A percentile compares a stretch with the other conserved stretches of the same genome.
These are phyloP conservation scores for Zygoascus flipseniorum DNA, from an alignment of 805 yeast species.

Conservation along the genomic window DNA sequence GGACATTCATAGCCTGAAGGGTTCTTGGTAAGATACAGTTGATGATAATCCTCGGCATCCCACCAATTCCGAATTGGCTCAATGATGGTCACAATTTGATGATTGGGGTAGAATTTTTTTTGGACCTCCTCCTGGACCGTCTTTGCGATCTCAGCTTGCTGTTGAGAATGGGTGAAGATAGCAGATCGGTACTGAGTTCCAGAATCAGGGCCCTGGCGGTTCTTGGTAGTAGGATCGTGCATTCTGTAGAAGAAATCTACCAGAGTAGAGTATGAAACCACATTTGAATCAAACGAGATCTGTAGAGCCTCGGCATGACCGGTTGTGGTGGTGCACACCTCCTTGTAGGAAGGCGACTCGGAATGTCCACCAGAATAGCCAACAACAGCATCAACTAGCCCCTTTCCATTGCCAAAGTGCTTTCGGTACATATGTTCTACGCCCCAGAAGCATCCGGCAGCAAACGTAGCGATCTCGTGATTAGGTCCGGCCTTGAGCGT, in stretches of 20 bases:
- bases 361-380: constrained; percentile 82
- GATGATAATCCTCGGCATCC: constrained; percentile 97
- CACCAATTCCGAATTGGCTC: constrained; percentile 62
- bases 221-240: constrained; percentile 86
- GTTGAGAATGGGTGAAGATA: constrained; percentile 52
- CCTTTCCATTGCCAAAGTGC: constrained; percentile 49
- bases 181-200: constrained; percentile 92
- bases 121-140: constrained; percentile 47
- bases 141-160: constrained; percentile 40
- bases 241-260: constrained; percentile 80
- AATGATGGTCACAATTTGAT: constrained; percentile 58
- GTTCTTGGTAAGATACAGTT: constrained; percentile 66
- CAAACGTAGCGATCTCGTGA: constrained; percentile 48
- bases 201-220: constrained; percentile 77
- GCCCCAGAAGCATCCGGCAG: constrained; percentile 46
- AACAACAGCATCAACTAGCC: constrained; percentile 68
- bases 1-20: constrained; percentile 89
- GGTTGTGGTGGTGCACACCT: constrained; percentile 73
- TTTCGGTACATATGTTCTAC: constrained; percentile 76
- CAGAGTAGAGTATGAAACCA: constrained; percentile 50
- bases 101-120: constrained; percentile 63
- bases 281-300: constrained; percentile 66
- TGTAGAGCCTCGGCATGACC: constrained; percentile 79
- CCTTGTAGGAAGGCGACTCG: constrained; percentile 49
- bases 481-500: not conserved